Conservation (phyloP, 495 filamentous ascomycete species). For the Rhizodiscina lignyota region DNA sequence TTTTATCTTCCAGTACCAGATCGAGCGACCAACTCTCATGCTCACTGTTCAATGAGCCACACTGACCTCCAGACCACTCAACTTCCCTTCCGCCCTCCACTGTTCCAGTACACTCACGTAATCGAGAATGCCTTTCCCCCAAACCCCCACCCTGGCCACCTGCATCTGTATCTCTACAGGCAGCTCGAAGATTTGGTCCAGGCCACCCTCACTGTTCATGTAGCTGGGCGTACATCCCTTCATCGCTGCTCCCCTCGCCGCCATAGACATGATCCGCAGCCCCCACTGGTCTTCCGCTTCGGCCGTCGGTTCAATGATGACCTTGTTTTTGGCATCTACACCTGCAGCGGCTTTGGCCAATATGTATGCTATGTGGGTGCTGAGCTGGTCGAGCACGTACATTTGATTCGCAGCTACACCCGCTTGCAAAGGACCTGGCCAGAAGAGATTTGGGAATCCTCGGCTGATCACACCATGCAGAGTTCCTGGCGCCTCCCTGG, state of each 20-base stretch:
- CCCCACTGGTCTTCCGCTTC: conserved; percentile 33
- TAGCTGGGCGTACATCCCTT: conserved; percentile 40
- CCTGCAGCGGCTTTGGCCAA: too few species aligned
- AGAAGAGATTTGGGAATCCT: conserved; percentile 40
- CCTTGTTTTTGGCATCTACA: conserved; percentile 21
- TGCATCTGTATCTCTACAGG: too few species aligned
- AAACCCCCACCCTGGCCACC: too few species aligned
- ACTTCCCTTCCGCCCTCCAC: too few species aligned
- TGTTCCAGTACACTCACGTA: too few species aligned
- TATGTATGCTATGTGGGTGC: conserved; percentile 28
- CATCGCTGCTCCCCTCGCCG: conserved; percentile 24
- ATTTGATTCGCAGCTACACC: conserved; percentile 23
- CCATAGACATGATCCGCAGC: conserved; percentile 22
- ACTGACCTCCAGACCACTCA: too few species aligned
- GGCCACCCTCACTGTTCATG: conserved; percentile 32
- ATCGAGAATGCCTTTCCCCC: too few species aligned
- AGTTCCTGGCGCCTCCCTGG: conserved; percentile 21
- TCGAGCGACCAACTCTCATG: too few species aligned
- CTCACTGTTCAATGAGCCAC: too few species aligned
- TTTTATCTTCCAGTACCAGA: too few species aligned
- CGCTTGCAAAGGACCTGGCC: conserved; percentile 24
- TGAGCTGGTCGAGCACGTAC: conserved; percentile 24
- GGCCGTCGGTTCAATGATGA: conserved; percentile 26
- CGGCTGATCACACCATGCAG: conserved; percentile 29
- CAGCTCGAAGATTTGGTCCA: too few species aligned